phyloP scores from a whole-genome alignment of 139 green algal species.

The Chlamydomonas incerta region DNA sequence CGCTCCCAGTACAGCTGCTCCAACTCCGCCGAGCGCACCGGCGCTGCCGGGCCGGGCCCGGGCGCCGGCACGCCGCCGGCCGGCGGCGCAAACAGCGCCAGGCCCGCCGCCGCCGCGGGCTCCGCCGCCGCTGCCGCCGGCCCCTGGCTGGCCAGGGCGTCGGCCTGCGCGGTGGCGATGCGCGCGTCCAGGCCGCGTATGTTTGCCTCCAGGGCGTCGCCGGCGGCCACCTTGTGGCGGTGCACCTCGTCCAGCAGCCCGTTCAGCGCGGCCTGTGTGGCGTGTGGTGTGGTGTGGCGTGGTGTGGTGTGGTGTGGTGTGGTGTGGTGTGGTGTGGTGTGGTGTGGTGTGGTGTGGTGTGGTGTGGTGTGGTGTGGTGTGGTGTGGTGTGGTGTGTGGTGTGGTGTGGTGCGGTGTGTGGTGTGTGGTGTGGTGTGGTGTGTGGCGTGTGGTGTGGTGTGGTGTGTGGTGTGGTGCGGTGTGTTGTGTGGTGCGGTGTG shows the following conservation, averaged over 20 bases:
- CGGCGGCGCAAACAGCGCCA: not conserved
- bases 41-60: not conserved
- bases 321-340: not conserved
- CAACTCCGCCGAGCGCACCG: not conserved
- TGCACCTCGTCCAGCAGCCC: constrained; percentile 12
- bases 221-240: constrained; percentile 28
- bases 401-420: too few species aligned
- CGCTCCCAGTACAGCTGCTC: constrained; percentile 41
- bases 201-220: constrained; percentile 18
- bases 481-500: too few species aligned
- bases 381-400: too few species aligned
- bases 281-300: not conserved
- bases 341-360: not conserved
- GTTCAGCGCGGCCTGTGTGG: constrained; percentile 16
- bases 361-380: not conserved
- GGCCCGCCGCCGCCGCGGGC: not conserved
- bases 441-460: too few species aligned
- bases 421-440: too few species aligned
- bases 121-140: not conserved
- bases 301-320: not conserved
- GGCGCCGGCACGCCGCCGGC: constrained; percentile 21
- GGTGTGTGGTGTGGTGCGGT: too few species aligned
- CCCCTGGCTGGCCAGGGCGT: not conserved
- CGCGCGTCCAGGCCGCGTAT: not conserved
- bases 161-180: not conserved